Evolutionary conservation across 2,329 filamentous ascomycete genomes (phyloP), one percentile per base, ranked within the genome.

Genomic region (Fusarium dlaminii): DNA sequence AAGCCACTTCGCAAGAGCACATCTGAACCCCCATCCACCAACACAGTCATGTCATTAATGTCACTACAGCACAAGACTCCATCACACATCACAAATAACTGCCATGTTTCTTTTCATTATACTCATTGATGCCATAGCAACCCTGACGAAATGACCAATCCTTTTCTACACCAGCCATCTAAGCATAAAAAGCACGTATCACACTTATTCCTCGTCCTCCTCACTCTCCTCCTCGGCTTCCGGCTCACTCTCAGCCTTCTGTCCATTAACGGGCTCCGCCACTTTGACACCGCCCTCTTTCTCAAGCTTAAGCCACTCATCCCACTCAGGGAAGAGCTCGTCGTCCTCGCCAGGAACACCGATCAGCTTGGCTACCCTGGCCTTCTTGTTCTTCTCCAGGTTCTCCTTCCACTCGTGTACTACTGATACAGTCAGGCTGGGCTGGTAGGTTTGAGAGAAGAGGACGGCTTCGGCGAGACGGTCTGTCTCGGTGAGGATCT

Each of bases 271-370:
- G 34, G 46, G 62, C 63, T 75, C 55, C 52, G 67, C 24, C 68
- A 63, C 59, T 40, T 34, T 52, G 13, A 83, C 80, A 8, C 86
- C 87, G 7, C 93, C 93, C 77, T 95, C 91, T 67, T 88, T 89
- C 85, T 98, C 96, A 71, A 98, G 81, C 79, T 89, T 88, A 77
- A 98, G 81, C 86, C 94, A 98, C 82, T 96, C 93, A 9, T 98
- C 93, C 96, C 96, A 99, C 79, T 98, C 94, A 0, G 96, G 96
- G 85, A 99, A 99, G 76, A 99, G 88, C 6, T 97, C 95, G 45
- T 93, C 93, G 68, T 95, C 94, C 76, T 93, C 92, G 0, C 90
- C 93, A 0, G 96, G 96, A 0, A 94, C 88, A 69, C 93, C 96
- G 61, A 99, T 89, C 57, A 95, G 87, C 84, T 96, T 93, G 17